Conservation (phyloP, 805 yeast species). For the Starmera amethionina region DNA sequence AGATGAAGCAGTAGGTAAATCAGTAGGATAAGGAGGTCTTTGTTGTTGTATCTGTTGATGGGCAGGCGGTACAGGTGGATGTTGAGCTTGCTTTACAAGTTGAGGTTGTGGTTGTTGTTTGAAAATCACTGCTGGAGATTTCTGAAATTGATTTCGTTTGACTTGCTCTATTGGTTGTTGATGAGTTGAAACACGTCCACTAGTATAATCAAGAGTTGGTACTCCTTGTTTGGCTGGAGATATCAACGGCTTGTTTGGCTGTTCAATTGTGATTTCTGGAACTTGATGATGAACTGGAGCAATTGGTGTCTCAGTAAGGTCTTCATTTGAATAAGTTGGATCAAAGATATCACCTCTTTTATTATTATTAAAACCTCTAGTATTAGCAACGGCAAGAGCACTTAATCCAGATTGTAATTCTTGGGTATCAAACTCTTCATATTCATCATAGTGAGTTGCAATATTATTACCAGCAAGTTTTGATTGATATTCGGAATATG, state of each 20-base stretch:
- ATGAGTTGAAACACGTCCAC: constrained; percentile 3
- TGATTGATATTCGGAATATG: not conserved
- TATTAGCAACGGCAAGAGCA: constrained; percentile 7
- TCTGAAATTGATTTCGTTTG: constrained; percentile 9
- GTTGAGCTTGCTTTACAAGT: constrained; percentile 1
- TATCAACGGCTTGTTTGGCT: constrained; percentile 9
- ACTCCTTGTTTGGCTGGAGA: constrained; percentile 7
- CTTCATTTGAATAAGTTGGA: constrained; percentile 19
- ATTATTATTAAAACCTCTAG: not conserved
- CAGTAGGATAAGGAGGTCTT: not conserved
- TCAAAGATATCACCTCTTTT: constrained; percentile 18
- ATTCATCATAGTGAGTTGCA: constrained; percentile 6
- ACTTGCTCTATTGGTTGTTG: constrained; percentile 6
- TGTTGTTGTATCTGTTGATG: not conserved
- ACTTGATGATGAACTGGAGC: constrained; percentile 3
- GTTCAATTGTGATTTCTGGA: constrained; percentile 7
- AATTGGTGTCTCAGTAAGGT: not conserved
- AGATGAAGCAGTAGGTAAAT: not conserved
- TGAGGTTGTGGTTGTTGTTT: constrained; percentile 4
- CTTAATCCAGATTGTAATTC: constrained; percentile 17
- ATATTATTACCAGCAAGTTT: not conserved
- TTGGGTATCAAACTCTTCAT: constrained; percentile 19
- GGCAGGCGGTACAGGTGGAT: constrained; percentile 1
- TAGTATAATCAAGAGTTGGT: constrained; percentile 3
- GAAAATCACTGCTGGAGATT: not conserved